These are phyloP conservation scores for Ochromonas danica DNA, from an alignment of 108 stramenopile species.

Conservation along the genomic window DNA sequence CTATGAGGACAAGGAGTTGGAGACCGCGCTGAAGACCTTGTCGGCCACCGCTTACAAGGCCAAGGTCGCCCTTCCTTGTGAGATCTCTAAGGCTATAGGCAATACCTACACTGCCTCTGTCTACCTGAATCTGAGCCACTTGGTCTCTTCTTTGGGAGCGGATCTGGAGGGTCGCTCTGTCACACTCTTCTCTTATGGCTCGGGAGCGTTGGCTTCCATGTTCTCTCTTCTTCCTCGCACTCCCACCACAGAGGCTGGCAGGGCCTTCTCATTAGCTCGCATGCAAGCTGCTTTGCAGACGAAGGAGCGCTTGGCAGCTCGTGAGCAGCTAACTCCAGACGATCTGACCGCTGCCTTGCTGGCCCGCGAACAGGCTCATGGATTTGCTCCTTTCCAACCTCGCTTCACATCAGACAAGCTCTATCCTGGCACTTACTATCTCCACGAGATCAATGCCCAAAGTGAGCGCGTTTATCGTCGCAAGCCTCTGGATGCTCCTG, in stretches of 20 bases:
- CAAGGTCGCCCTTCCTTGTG: constrained; percentile 44
- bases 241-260: constrained; percentile 37
- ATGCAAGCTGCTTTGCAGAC: constrained; percentile 72
- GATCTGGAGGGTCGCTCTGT: constrained; percentile 44
- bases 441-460: constrained; percentile 75
- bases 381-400: constrained; percentile 32
- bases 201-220: constrained; percentile 83
- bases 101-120: constrained; percentile 96
- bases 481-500: background rate
- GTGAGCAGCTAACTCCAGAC: constrained; percentile 76
- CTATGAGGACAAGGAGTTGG: constrained; percentile 59
- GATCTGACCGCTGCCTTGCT: constrained; percentile 86
- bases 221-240: constrained; percentile 75
- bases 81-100: constrained; percentile 67
- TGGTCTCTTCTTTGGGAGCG: constrained; percentile 59
- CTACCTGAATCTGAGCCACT: constrained; percentile 77
- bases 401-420: constrained; percentile 72
- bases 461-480: constrained; percentile 73
- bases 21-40: constrained; percentile 62
- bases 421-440: constrained; percentile 86
- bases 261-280: constrained; percentile 69
- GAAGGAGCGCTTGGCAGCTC: constrained; percentile 64
- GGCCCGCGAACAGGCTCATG: constrained; percentile 77
- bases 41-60: constrained; percentile 65
- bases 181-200: constrained; percentile 54